These are phyloP conservation scores for Triticum aestivum DNA, from an alignment of 176 grass and related monocot genomes.

Conservation along the genomic window IWGSC_CS_RefSeq_v2.1 NC_057806.1:569671969-569672468, in stretches of 20 bases:
- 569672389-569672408: background rate
- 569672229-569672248: slow-evolving; percentile 83
- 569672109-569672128: slow-evolving; percentile 88
- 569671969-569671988: slow-evolving; percentile 71
- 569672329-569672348: slow-evolving; percentile 56
- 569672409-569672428: slow-evolving; percentile 49
- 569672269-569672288: slow-evolving; percentile 68
- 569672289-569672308: slow-evolving; percentile 90
- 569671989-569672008: slow-evolving; percentile 70
- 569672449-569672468: slow-evolving; percentile 78
- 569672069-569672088: slow-evolving; percentile 36
- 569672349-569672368: slow-evolving; percentile 1
- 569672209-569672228: slow-evolving; percentile 57
- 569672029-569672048: background rate
- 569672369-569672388: slow-evolving; percentile 30
- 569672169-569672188: slow-evolving; percentile 88
- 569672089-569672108: slow-evolving; percentile 96
- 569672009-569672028: slow-evolving; percentile 43
- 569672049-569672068: background rate
- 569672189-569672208: slow-evolving; percentile 48
- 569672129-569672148: slow-evolving; percentile 82
- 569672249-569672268: slow-evolving; percentile 66
- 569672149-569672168: slow-evolving; percentile 95
- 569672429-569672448: slow-evolving; percentile 93
- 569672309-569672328: slow-evolving; percentile 96